Percentiles rank a stretch among this genome's conserved stretches.
Conservation (phyloP, 495 filamentous ascomycete species). For the Recurvomyces mirabilis region DNA sequence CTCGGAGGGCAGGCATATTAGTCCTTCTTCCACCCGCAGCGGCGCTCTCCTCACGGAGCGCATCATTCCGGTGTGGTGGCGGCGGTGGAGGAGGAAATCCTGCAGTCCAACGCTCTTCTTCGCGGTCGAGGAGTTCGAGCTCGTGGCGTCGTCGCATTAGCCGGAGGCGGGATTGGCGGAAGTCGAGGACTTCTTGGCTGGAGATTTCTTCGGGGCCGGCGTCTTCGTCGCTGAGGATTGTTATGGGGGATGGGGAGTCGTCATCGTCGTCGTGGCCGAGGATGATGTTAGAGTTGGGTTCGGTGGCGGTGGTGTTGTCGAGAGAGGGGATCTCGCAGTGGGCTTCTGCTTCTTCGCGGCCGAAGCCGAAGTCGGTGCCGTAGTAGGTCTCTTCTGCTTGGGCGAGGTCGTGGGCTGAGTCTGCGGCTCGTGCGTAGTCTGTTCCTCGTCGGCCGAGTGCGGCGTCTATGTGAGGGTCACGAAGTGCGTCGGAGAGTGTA, state of each 20-base stretch:
- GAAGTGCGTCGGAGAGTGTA: conserved; percentile 25
- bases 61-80: not conserved
- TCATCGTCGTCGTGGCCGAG: not conserved
- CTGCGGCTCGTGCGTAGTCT: conserved; percentile 4
- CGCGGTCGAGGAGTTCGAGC: conserved; percentile 5
- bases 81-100: not conserved
- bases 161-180: conserved; percentile 21
- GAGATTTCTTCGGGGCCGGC: conserved; percentile 14
- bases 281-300: too few species aligned
- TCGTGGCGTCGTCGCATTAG: conserved; percentile 16
- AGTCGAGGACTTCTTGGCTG: conserved; percentile 18
- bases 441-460: not conserved
- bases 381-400: not conserved
- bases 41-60: not conserved
- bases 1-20: not conserved
- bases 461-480: conserved; percentile 21
- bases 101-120: not conserved
- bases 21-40: too few species aligned
- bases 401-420: conserved; percentile 1
- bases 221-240: conserved; percentile 11
- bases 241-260: conserved; percentile 3
- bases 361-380: conserved; percentile 7
- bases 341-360: not conserved
- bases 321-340: conserved; percentile 13
- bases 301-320: not conserved